Evolutionary conservation across 108 stramenopile genomes (phyloP).

Genomic region (Nitzschia palea): DNA sequence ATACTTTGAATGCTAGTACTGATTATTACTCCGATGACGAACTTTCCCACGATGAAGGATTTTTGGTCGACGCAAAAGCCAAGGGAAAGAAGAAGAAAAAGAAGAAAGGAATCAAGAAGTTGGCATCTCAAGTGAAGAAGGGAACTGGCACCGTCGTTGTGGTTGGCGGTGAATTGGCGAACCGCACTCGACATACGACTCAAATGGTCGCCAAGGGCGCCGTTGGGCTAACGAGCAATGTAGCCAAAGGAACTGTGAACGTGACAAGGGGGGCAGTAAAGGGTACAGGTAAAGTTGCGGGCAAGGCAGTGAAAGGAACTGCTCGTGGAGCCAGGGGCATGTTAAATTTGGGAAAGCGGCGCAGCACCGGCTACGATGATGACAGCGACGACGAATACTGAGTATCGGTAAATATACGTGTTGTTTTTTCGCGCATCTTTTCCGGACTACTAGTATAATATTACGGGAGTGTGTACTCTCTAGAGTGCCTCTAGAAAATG

Average conservation of each 20-base stretch:
- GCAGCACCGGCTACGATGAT: neutral
- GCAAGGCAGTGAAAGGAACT: slow-evolving; percentile 27
- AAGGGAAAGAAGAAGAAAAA: slow-evolving; percentile 38
- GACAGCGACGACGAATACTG: slow-evolving; percentile 4
- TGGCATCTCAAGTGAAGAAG: slow-evolving; percentile 22
- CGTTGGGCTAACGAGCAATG: slow-evolving; percentile 8
- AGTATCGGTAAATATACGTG: no score
- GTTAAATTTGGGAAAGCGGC: neutral
- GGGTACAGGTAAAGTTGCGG: slow-evolving; percentile 19
- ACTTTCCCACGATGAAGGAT: slow-evolving; percentile 9
- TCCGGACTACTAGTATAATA: neutral
- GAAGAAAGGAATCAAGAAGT: slow-evolving; percentile 40
- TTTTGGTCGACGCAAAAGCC: neutral
- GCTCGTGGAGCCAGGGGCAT: neutral
- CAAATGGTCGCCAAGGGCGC: slow-evolving; percentile 17
- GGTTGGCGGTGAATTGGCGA: slow-evolving; percentile 9
- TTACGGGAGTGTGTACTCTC: neutral
- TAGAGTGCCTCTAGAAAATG: neutral
- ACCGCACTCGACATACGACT: slow-evolving; percentile 5
- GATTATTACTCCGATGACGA: slow-evolving; percentile 9
- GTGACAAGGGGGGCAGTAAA: slow-evolving; percentile 14
- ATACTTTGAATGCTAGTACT: neutral
- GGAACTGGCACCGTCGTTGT: slow-evolving; percentile 21
- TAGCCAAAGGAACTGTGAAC: neutral
- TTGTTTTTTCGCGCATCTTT: neutral